Base-by-base conservation (phyloP, 768 basidiomycete genomes). In the Auricularia sp. region DNA sequence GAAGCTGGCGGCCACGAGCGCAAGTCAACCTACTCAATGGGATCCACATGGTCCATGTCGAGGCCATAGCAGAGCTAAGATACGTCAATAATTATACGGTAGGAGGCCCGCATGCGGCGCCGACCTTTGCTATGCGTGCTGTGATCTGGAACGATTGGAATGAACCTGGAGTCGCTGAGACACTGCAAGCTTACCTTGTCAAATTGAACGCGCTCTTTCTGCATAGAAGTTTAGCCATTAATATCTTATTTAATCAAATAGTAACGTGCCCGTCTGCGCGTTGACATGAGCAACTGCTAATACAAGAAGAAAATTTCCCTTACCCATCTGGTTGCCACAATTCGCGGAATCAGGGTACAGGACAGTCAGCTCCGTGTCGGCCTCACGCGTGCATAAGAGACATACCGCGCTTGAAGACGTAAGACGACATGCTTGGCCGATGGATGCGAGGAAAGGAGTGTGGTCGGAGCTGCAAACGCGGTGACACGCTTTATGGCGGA, bases 181-280 rank as follows among this genome's bases (percentile, higher is more conserved):
- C 64, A 58, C 61, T 63, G 36, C 45, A 63, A 65, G 67, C 81
- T 67, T 69, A 88, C 93, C 82, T 96, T 96, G 72, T 96, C 94
- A 71, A 96, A 96, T 70, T 92, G 88, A 63, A 96, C 90, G 73
- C 86, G 88, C 77, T 96, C 94, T 77, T 93, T 94, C 68, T 93
- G 91, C 65, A 88, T 87, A 68, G 10, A 70, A 51, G 56, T 18
- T 24, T 39, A n/a, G 69, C 71, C 67, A 71, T 62, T 39, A 62
- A 34, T 18, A 54, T 18, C n/a, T 29, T 29, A 45, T 33, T 18
- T 5, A n/a, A 18, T 2, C 39, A 10, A 34, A 29, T 36, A 44
- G 37, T 29, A 29, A 67, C 70, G 65, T 68, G 65, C 70, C 65
- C 71, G 70, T 62, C 58, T 39, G 47, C 34, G 54, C 13, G 42